Conservation (phyloP, 192 early-diverging fungal genomes). For the Podila verticillata region DNA sequence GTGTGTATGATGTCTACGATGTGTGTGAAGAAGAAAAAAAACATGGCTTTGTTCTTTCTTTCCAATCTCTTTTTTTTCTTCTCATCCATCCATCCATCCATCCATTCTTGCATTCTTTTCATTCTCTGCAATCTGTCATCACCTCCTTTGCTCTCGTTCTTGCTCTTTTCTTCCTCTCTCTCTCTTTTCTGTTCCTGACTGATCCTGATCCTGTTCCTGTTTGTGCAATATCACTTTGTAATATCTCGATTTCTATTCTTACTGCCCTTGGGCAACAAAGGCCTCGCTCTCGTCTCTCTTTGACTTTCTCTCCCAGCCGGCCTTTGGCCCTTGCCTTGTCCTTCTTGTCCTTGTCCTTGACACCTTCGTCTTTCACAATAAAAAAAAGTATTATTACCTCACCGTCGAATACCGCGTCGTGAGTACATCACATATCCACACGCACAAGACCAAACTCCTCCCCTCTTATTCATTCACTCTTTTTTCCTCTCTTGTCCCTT, state of each 20-base stretch:
- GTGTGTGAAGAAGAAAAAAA: neutral
- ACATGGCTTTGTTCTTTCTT: too few relatives aligned
- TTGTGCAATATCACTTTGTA: neutral
- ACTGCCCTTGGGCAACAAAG: too few relatives aligned
- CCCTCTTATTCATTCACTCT: neutral
- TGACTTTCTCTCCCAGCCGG: neutral
- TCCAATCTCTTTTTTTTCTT: neutral
- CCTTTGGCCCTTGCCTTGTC: neutral
- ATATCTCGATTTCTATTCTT: too few relatives aligned
- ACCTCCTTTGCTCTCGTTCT: too few relatives aligned
- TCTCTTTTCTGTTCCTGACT: neutral
- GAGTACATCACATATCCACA: neutral
- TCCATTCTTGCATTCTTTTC: neutral
- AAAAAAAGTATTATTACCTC: neutral
- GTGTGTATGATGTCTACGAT: neutral
- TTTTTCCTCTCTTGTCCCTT: too few relatives aligned
- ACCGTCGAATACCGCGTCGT: neutral
- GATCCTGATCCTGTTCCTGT: neutral
- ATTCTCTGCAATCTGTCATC: neutral
- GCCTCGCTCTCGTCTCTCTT: neutral
- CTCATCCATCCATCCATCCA: neutral
- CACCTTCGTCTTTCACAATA: too few relatives aligned
- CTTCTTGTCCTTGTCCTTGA: too few relatives aligned
- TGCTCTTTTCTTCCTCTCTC: neutral
- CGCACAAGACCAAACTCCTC: neutral